Evolutionary conservation across 1,139 yeast species (phyloP), one percentile per base, ranked within the genome.

Genomic region (Sugiyamaella japonica): DNA sequence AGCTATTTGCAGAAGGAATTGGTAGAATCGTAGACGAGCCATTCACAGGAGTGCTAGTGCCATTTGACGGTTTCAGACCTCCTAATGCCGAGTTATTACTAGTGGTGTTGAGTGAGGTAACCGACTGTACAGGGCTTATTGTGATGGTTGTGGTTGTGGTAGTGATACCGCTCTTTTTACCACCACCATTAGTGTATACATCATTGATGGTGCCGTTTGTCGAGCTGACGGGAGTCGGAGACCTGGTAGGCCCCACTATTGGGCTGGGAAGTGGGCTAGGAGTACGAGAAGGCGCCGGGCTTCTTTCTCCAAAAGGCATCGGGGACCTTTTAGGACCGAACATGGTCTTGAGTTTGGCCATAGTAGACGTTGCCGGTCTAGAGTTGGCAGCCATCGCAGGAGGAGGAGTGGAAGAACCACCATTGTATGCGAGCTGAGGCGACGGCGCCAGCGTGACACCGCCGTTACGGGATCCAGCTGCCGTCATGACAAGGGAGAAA

Each of bases 311-410:
- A 42, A 23, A 45, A 7, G 46, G 50, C 39, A 39, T 44, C 13
- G 45, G 25, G 16, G 46, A 10, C 25, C 46, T 50, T 28, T 51
- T 51, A 8, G 56, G 40, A 16, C 61, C 63, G 54, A 62, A 62
- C 59, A 62, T 60, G 32, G 63, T 60, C 42, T 60, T 60, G 45
- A 62, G 61, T 56, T 61, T 62, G 23, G 62, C 54, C 57, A 62
- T 57, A 28, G 59, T 34, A 34, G 49, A 46, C 42, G 31, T 13
- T 12, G 25, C 25, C 25, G 28, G 34, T 44, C 10, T 20, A 31
- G 42, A 46, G 41, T 29, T 36, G 28, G 32, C 20, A 17, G 39
- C 29, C 10, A 13, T 28, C 7, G 23, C 36, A 32, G 29, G 17
- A 2, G 25, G 25, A 20, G 25, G 25, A 20, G 25, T 20, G 3